phyloP scores from a whole-genome alignment of 2,329 filamentous ascomycete genomes.

The Domatiomyces globalis region DNA sequence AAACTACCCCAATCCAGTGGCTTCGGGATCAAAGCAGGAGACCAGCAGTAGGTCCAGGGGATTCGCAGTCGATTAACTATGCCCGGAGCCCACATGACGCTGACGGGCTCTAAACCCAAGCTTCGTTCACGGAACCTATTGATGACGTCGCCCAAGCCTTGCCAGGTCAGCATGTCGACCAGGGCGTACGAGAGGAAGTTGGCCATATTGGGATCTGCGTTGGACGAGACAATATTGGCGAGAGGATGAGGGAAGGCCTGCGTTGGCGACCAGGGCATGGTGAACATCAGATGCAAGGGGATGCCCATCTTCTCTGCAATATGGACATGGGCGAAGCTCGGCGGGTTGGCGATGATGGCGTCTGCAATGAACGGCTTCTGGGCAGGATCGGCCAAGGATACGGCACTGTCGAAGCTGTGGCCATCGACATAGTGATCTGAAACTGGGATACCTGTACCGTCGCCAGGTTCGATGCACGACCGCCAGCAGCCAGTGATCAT shows the following conservation, averaged over 20 bases:
- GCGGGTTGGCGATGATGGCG: constrained; percentile 70
- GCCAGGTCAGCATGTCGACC: constrained; percentile 85
- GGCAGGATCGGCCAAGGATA: constrained; percentile 26
- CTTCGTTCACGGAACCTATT: constrained; percentile 67
- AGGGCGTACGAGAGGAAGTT: constrained; percentile 73
- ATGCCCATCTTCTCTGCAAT: constrained; percentile 65
- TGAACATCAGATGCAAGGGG: constrained; percentile 77
- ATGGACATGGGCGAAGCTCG: constrained; percentile 62
- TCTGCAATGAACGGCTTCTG: constrained; percentile 64
- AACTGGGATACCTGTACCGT: constrained; percentile 44
- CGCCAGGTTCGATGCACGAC: constrained; percentile 66
- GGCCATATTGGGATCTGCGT: constrained; percentile 57
- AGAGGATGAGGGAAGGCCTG: constrained; percentile 73
- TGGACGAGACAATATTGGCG: constrained; percentile 62
- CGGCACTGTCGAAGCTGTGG: constrained; percentile 23
- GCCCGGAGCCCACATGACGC: constrained; percentile 67
- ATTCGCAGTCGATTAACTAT: constrained; percentile 60
- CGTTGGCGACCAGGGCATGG: constrained; percentile 82
- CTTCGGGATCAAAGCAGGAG: constrained; percentile 59
- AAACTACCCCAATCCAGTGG: constrained; percentile 59
- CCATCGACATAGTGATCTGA: constrained; percentile 39
- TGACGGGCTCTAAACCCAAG: constrained; percentile 62
- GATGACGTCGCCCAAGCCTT: constrained; percentile 77
- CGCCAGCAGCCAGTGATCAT: constrained; percentile 74
- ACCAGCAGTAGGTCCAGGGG: constrained; percentile 87